Evolutionary conservation across 805 yeast species (phyloP), one percentile per base, ranked within the genome.

Genomic region (Yarrowia deformans): DNA sequence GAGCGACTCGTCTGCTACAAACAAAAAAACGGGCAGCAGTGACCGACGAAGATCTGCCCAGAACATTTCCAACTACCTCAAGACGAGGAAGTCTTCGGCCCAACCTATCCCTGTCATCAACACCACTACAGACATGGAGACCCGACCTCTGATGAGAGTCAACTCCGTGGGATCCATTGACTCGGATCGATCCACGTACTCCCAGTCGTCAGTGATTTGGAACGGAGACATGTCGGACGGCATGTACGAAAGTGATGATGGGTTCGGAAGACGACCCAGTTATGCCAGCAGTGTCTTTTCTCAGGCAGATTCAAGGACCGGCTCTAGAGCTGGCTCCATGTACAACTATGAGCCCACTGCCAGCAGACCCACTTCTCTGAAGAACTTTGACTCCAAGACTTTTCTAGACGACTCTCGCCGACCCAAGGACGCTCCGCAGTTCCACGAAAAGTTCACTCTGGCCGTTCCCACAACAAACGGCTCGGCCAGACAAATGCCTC

Each of bases 151-250:
- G 4, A 32, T 60, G 45, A 23, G 66, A 19, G 66, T 60, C 42
- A 60, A 60, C 42, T 60, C 66, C 10, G 66, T 45, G n/a, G 66
- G 52, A 7, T 60, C 66, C 8, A 60, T 43, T 18, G 50, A 34
- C 5, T 60, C 66, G 4, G 52, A 60, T 13, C 23, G n/a, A 8
- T 60, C 66, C 16, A 32, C n/a, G 0, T 60, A 45, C 34, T 60
- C 66, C 2, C 66, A 60, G 29, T 43, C 50, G 3, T 60, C 66
- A 7, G 35, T 60, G 8, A 60, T 60, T n/a, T 60, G 66, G 66
- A 60, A 60, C 18, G 66, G 66, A 60, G 66, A 60, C 66, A 43
- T 60, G 66, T 39, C 50, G 6, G 66, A 60, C 9, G 39, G 52
- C 8, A 12, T 19, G 1, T 60, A 60, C 34, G 66, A 60, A 16